Evolutionary conservation across 2,329 filamentous ascomycete species (phyloP).

Genomic region (Aspergillus ibericus): DNA sequence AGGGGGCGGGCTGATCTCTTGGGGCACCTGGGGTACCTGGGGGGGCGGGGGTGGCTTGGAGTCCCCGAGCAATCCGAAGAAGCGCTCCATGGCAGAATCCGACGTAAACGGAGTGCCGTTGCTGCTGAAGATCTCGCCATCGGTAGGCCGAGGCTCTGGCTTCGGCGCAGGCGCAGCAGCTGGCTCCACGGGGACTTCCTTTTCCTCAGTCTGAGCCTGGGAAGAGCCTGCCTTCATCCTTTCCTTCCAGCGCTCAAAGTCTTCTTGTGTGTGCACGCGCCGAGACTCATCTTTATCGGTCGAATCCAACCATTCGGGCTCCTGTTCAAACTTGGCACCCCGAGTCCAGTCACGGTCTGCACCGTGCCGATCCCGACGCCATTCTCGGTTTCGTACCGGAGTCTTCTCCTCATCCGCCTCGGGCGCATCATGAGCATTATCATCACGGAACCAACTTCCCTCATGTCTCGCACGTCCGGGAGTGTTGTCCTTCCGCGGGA

Average conservation of each 20-base stretch:
- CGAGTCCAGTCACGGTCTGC: conserved; percentile 57
- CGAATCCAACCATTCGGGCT: conserved; percentile 88
- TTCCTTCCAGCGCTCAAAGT: conserved; percentile 94
- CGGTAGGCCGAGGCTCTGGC: conserved; percentile 41
- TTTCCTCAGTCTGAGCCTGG: conserved; percentile 42
- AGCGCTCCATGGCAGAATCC: conserved; percentile 72
- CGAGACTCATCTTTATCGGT: conserved; percentile 65
- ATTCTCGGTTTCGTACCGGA: conserved; percentile 64
- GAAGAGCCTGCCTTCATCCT: conserved; percentile 71
- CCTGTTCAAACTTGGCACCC: conserved; percentile 64
- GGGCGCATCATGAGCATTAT: conserved; percentile 38
- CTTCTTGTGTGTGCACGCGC: conserved; percentile 77
- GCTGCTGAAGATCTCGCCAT: conserved; percentile 54
- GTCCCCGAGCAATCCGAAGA: conserved; percentile 65
- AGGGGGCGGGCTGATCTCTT: conserved; percentile 41
- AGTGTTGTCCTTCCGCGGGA: conserved; percentile 62
- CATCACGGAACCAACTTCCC: conserved; percentile 72
- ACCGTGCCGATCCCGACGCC: conserved; percentile 52
- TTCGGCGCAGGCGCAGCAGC: conserved; percentile 29
- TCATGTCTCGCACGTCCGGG: conserved; percentile 64
- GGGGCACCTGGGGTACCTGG: conserved; percentile 31
- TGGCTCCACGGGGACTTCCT: conserved; percentile 38
- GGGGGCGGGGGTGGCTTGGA: conserved; percentile 41
- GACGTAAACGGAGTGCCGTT: conserved; percentile 62
- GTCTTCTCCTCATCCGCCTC: conserved; percentile 46